Evolutionary conservation across 768 basidiomycete species (phyloP).

Genomic region (Mrakia gelida): DNA sequence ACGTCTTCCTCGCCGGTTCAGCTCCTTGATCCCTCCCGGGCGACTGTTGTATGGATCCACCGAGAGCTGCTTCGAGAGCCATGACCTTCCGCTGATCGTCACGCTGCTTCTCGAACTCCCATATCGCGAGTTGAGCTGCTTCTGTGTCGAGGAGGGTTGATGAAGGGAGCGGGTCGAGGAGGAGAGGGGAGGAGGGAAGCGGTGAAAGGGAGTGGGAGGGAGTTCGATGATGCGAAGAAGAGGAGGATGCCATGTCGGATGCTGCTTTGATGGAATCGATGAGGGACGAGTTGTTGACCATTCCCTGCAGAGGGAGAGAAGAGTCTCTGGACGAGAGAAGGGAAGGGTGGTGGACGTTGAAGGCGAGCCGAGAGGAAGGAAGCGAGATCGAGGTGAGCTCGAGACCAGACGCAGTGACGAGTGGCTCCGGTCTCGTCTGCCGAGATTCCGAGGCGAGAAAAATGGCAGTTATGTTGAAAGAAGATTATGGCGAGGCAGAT

Average conservation of each 20-base stretch:
- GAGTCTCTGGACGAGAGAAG: not conserved
- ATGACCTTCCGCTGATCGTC: not conserved
- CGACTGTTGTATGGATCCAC: not conserved
- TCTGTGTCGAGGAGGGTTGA: slow-evolving; percentile 4
- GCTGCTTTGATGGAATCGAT: not conserved
- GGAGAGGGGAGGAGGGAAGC: slow-evolving; percentile 7
- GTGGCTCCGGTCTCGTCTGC: too few relatives aligned
- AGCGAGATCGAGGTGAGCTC: too few relatives aligned
- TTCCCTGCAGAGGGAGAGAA: not conserved
- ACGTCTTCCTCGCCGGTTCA: not conserved
- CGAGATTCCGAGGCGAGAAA: too few relatives aligned
- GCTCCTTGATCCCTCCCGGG: not conserved
- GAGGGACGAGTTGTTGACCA: slow-evolving; percentile 15
- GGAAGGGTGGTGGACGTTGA: too few relatives aligned
- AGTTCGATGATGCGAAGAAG: not conserved
- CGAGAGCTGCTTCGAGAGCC: slow-evolving; percentile 4
- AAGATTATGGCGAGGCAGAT: too few relatives aligned
- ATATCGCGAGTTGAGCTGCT: slow-evolving; percentile 4
- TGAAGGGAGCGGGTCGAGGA: slow-evolving; percentile 5
- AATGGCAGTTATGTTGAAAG: too few relatives aligned
- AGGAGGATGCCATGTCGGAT: not conserved
- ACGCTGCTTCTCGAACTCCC: slow-evolving; percentile 22
- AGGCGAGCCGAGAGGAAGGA: too few relatives aligned
- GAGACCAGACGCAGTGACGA: too few relatives aligned
- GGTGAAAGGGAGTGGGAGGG: slow-evolving; percentile 2